Percentiles rank a stretch among this genome's conserved stretches.
Evolutionary conservation across 495 filamentous ascomycete genomes (phyloP).

Genomic region (Talaromyces adpressus): DNA sequence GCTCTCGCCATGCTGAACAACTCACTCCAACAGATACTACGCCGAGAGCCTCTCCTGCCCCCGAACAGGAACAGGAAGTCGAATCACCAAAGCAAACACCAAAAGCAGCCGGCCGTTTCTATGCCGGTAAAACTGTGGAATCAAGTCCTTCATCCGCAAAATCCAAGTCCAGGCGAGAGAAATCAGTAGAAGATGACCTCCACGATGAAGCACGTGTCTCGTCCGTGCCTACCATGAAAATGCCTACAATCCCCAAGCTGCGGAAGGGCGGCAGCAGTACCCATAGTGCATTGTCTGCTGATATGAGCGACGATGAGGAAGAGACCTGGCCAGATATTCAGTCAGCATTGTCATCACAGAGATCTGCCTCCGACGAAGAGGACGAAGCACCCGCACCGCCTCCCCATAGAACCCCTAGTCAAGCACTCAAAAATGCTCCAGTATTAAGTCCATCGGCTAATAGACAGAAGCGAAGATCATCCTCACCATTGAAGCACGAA

Average conservation of each 20-base stretch:
- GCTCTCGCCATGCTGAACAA: slow-evolving; percentile 37
- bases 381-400: slow-evolving; percentile 46
- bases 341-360: slow-evolving; percentile 11
- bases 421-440: slow-evolving; percentile 43
- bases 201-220: slow-evolving; percentile 39
- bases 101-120: slow-evolving; percentile 1
- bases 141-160: slow-evolving; percentile 16
- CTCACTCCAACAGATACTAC: slow-evolving; percentile 23
- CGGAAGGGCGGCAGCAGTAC: slow-evolving; percentile 29
- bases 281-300: slow-evolving; percentile 26
- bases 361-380: slow-evolving; percentile 13
- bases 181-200: slow-evolving; percentile 4
- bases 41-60: slow-evolving; percentile 14
- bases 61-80: slow-evolving; percentile 12
- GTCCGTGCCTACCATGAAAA: slow-evolving; percentile 48
- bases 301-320: slow-evolving; percentile 25
- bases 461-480: slow-evolving; percentile 61
- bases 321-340: slow-evolving; percentile 21
- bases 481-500: slow-evolving; percentile 95
- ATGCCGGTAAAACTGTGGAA: slow-evolving; percentile 7
- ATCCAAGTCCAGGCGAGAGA: slow-evolving; percentile 17
- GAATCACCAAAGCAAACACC: slow-evolving; percentile 6
- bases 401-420: slow-evolving; percentile 42
- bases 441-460: slow-evolving; percentile 34
- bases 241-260: slow-evolving; percentile 52